Base-by-base conservation (phyloP, 2,329 filamentous ascomycete genomes). In the Phialophora chinensis region DNA sequence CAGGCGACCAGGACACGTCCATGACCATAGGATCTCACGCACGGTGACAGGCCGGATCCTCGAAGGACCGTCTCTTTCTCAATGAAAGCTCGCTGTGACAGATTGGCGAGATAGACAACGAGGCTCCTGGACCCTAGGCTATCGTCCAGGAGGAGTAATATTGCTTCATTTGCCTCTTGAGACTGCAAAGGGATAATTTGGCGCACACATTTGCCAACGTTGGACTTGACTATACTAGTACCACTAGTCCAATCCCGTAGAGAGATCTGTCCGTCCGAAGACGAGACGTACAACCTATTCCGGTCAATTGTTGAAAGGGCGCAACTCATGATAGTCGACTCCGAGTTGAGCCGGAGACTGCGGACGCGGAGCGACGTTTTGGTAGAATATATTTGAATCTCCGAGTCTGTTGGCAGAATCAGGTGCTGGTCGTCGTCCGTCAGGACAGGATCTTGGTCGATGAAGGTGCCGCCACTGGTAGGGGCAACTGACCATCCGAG, bases 361-460 rank as follows among this genome's bases (percentile, higher is more conserved):
- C 92, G 88, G 54, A 92, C 83, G 25, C 96, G 86, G 58, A 96
- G 86, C 1, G 95, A 98, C 62, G 92, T 93, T 70, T 87, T 83
- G 33, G 91, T 87, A 1, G 91, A 91, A 78, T 95, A 96, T 29
- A 97, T 85, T 76, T 93, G 90, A 62, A 97, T 83, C 10, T 90
- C 89, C 31, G 87, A 89, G 67, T 88, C 86, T 74, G 92, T 91
- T 35, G 90, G 87, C 63, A 96, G 77, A 65, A 97, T 88, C 47
- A 97, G 77, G 78, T 90, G 85, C 80, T 84, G 82, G 71, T 86
- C 85, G 74, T 89, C 85, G n/a, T 71, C 69, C 2, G 86, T 84
- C 73, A 88, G 85, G 8, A 87, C 73, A 5, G 87, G 85, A 72
- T 89, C 85, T 58, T 84, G 75, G 54, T 83, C 78, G 63, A 85